Percentiles rank a stretch among this genome's conserved stretches.
These are phyloP conservation scores for Colletotrichum liriopes DNA, from an alignment of 2,329 filamentous ascomycete species.

Conservation along the genomic window DNA sequence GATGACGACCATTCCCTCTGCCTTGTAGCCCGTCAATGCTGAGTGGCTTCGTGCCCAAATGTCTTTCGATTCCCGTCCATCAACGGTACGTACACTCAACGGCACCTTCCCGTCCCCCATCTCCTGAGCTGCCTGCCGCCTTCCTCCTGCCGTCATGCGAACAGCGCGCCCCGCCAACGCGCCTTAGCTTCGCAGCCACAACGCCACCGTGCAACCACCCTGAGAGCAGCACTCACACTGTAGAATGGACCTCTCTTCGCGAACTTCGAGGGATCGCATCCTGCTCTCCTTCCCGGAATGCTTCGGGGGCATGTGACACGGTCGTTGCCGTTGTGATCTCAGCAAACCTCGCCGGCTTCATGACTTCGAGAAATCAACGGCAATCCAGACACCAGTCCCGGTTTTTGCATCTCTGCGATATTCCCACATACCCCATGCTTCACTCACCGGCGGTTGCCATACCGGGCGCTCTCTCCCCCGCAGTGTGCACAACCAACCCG, in stretches of 20 bases:
- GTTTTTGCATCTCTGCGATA: neutral
- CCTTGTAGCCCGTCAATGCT: neutral
- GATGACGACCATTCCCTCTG: no score
- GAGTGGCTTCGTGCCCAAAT: neutral
- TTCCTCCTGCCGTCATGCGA: conserved; percentile 17
- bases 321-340: neutral
- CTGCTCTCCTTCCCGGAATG: neutral
- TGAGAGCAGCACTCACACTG: neutral
- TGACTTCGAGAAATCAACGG: neutral
- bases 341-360: neutral
- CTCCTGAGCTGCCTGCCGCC: neutral
- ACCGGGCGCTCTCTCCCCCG: neutral
- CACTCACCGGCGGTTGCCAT: neutral
- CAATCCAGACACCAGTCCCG: neutral
- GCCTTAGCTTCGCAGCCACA: conserved; percentile 6
- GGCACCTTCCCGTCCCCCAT: conserved; percentile 3
- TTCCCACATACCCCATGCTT: neutral
- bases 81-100: neutral
- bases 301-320: neutral
- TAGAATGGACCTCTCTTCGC: neutral
- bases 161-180: neutral
- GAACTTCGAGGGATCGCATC: neutral
- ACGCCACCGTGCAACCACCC: conserved; percentile 4
- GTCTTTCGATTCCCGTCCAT: neutral
- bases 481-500: neutral